These are phyloP conservation scores for Gryganskiella cystojenkinii DNA, from an alignment of 192 early-diverging fungal genomes.

Conservation along the genomic window DNA sequence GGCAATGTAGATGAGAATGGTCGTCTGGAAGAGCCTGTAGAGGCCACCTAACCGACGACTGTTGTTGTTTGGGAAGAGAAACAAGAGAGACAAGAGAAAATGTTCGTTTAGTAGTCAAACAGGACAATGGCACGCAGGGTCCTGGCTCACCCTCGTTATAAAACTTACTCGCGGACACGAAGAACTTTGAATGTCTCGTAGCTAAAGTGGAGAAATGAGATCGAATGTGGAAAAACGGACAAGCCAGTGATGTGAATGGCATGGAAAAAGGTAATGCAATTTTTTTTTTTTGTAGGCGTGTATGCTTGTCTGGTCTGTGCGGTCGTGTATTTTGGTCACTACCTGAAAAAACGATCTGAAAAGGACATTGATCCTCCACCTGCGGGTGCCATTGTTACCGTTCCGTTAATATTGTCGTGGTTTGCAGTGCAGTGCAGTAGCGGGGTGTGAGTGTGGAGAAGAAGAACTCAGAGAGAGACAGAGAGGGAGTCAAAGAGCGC, in stretches of 20 bases:
- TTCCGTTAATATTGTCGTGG: not conserved
- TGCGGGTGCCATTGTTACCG: conserved; percentile 8
- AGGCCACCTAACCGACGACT: conserved; percentile 42
- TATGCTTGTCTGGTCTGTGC: not conserved
- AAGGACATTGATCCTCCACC: conserved; percentile 31
- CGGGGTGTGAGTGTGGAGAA: no score
- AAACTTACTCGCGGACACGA: conserved; percentile 48
- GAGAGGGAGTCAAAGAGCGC: no score
- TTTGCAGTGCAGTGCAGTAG: no score
- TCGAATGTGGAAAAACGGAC: not conserved
- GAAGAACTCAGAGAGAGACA: no score
- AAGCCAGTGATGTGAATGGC: not conserved
- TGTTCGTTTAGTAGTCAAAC: not conserved
- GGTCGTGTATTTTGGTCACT: no score
- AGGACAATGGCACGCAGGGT: not conserved
- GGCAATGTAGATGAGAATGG: conserved; percentile 39
- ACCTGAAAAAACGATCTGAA: conserved; percentile 50
- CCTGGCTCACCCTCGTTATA: no score
- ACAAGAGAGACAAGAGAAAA: not conserved
- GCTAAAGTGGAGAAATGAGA: not conserved
- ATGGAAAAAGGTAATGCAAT: not conserved
- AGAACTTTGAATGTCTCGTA: conserved; percentile 50
- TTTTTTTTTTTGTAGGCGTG: not conserved
- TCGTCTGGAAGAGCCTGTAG: conserved; percentile 34
- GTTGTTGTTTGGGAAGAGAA: not conserved